phyloP scores from a whole-genome alignment of 208 protist genomes.

The Wallacemonas rigidus region DNA sequence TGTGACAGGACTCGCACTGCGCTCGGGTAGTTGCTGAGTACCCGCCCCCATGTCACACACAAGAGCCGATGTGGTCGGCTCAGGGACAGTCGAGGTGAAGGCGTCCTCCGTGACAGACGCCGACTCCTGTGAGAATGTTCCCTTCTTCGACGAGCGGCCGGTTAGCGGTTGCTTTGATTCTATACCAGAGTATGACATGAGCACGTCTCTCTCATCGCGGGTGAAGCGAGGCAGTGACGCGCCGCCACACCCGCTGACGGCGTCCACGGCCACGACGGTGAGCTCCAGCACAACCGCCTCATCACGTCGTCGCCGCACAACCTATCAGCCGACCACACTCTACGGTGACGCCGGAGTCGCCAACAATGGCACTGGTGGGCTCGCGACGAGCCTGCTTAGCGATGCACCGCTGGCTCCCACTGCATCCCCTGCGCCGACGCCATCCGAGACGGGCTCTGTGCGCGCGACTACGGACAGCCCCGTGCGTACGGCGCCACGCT shows the following conservation, averaged over 20 bases:
- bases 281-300: slow-evolving; percentile 1
- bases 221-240: neutral
- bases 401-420: neutral
- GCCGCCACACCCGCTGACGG: neutral
- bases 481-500: neutral
- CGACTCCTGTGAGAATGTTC: neutral
- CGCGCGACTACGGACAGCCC: neutral
- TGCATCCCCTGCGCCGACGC: neutral
- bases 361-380: neutral
- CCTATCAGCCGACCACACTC: slow-evolving; percentile 13
- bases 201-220: neutral
- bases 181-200: neutral
- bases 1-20: too few species aligned
- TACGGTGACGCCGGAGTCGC: slow-evolving; percentile 1
- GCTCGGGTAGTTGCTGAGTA: neutral
- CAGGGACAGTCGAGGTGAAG: neutral
- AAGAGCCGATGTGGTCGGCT: neutral
- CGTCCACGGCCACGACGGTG: slow-evolving; percentile 8
- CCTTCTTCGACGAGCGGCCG: neutral
- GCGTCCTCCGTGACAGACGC: neutral
- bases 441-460: neutral
- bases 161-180: neutral
- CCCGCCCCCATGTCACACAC: neutral
- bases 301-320: neutral
- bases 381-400: neutral